phyloP scores from a whole-genome alignment of 2,329 filamentous ascomycete species.

The Botrytis deweyae region DNA sequence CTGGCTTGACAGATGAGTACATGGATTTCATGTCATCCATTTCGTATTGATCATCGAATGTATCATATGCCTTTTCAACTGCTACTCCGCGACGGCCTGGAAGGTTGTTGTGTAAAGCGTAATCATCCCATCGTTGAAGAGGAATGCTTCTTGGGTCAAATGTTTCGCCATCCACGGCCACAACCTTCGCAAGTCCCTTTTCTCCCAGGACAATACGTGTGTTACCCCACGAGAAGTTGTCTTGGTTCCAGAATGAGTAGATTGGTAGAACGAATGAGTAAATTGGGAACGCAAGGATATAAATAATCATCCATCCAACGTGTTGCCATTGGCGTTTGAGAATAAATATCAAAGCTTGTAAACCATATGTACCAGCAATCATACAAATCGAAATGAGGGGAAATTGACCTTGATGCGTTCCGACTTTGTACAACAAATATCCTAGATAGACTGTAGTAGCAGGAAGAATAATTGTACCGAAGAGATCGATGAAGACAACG shows the following conservation, averaged over 20 bases:
- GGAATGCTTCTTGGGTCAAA: slow-evolving; percentile 94
- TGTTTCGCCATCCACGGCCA: slow-evolving; percentile 81
- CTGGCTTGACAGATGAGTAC: slow-evolving; percentile 86
- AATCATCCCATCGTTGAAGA: slow-evolving; percentile 96
- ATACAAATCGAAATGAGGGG: slow-evolving; percentile 86
- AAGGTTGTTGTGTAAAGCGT: slow-evolving; percentile 80
- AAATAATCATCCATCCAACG: slow-evolving; percentile 99
- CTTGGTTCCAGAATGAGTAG: slow-evolving; percentile 99
- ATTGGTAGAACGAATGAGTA: slow-evolving; percentile 88
- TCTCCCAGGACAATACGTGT: slow-evolving; percentile 96
- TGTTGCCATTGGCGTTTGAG: slow-evolving; percentile 98
- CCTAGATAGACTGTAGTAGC: slow-evolving; percentile 83
- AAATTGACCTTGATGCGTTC: slow-evolving; percentile 69
- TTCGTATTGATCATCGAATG: slow-evolving; percentile 80
- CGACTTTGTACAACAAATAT: slow-evolving; percentile 81
- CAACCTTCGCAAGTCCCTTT: slow-evolving; percentile 84
- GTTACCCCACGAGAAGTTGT: slow-evolving; percentile 98
- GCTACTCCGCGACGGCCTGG: slow-evolving; percentile 81
- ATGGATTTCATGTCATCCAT: slow-evolving; percentile 98
- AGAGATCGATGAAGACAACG: slow-evolving; percentile 89
- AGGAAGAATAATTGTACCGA: slow-evolving; percentile 88
- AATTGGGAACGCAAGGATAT: slow-evolving; percentile 90
- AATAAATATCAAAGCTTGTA: slow-evolving; percentile 95
- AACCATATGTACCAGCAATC: slow-evolving; percentile 87
- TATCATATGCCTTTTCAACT: slow-evolving; percentile 63